phyloP scores from a whole-genome alignment of 2,329 filamentous ascomycete species.

The Aureobasidium vineae region DNA sequence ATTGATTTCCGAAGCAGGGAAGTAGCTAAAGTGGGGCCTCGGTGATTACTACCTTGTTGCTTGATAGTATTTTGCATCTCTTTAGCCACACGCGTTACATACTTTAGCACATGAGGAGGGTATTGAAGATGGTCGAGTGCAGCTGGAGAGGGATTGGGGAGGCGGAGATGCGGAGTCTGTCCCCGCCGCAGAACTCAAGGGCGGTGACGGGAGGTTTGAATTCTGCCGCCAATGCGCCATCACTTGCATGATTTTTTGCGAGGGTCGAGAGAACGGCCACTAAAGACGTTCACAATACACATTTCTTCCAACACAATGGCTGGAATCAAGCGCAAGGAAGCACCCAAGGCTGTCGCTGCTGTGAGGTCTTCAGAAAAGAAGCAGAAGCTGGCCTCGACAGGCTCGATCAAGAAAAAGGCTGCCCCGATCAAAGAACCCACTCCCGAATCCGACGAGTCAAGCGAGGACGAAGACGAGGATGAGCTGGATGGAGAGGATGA shows the following conservation, averaged over 20 bases:
- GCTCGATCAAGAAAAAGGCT: constrained; percentile 19
- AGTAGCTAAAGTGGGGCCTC: too few species aligned
- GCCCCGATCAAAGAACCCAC: constrained; percentile 9
- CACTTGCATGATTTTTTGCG: neutral
- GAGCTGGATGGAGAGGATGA: constrained; percentile 7
- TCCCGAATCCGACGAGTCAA: constrained; percentile 24
- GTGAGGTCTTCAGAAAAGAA: constrained; percentile 36
- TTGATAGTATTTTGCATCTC: too few species aligned
- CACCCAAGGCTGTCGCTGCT: constrained; percentile 38
- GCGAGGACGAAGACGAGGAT: constrained; percentile 27
- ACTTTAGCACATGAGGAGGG: too few species aligned
- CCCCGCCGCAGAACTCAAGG: too few species aligned
- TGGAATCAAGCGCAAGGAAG: constrained; percentile 43
- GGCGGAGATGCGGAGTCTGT: too few species aligned
- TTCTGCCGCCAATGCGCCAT: too few species aligned
- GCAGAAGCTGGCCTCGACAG: constrained; percentile 41
- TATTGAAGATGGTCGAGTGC: too few species aligned
- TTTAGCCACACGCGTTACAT: too few species aligned
- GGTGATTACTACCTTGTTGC: too few species aligned
- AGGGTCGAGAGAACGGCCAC: neutral
- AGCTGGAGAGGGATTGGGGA: too few species aligned
- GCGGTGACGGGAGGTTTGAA: too few species aligned
- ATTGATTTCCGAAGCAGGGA: too few species aligned
- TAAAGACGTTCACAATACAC: neutral
- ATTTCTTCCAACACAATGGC: constrained; percentile 34